phyloP scores from a whole-genome alignment of 2,329 filamentous ascomycete genomes.

The Mariannaea sp. region DNA sequence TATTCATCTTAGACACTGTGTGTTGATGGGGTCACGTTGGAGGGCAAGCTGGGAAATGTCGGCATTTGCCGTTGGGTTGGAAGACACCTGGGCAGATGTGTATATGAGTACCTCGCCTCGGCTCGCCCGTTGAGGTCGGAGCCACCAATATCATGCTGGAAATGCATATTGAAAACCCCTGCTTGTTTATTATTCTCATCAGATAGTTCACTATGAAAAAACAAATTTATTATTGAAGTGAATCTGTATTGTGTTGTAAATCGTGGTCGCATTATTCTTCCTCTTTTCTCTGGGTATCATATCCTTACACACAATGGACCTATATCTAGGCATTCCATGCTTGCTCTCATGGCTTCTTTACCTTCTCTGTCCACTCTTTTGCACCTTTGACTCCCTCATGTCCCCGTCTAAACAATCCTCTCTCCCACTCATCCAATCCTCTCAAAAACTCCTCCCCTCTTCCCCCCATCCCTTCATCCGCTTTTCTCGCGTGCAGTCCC shows the following conservation, averaged over 20 bases:
- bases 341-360: constrained; percentile 42
- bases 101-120: constrained; percentile 37
- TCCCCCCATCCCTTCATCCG: constrained; percentile 64
- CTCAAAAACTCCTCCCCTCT: constrained; percentile 79
- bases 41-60: constrained; percentile 28
- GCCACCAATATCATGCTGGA: constrained; percentile 36
- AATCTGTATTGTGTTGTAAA: no score
- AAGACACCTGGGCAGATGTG: constrained; percentile 37
- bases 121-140: constrained; percentile 37
- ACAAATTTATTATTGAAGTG: constrained; percentile 3
- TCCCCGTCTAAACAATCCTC: constrained; percentile 72
- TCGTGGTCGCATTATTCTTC: constrained; percentile 13
- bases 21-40: constrained; percentile 26
- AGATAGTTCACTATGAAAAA: neutral
- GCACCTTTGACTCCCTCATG: constrained; percentile 75
- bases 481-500: constrained; percentile 86
- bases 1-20: neutral
- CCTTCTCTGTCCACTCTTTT: constrained; percentile 71
- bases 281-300: constrained; percentile 28
- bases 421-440: constrained; percentile 88
- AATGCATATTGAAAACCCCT: constrained; percentile 37
- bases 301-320: neutral
- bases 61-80: constrained; percentile 34
- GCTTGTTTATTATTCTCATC: neutral
- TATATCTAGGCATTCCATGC: neutral